Percentiles rank a stretch among this genome's conserved stretches.
phyloP scores from a whole-genome alignment of 805 yeast species.

The Yamadazyma nakazawae region DNA sequence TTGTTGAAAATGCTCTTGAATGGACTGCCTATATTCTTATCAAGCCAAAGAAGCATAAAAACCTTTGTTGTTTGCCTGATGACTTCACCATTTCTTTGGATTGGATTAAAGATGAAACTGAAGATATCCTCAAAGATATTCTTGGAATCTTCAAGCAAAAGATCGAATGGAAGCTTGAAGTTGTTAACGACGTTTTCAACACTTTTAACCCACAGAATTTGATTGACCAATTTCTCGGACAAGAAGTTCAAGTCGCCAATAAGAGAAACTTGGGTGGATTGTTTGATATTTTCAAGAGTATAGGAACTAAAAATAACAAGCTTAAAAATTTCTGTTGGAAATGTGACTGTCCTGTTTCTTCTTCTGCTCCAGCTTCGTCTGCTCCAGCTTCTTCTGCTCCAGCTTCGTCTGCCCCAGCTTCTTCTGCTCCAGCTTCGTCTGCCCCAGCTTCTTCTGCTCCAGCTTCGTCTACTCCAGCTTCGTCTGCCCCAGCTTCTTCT shows the following conservation, averaged over 20 bases:
- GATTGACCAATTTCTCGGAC: conserved; percentile 5
- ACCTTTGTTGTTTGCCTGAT: conserved; percentile 24
- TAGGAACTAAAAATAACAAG: conserved; percentile 2
- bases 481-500: background rate
- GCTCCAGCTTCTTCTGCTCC: background rate
- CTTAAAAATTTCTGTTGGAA: conserved; percentile 14
- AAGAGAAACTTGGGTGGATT: conserved; percentile 1
- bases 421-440: background rate
- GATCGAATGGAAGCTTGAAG: conserved; percentile 3
- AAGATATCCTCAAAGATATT: conserved; percentile 4
- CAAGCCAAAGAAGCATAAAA: conserved; percentile 15
- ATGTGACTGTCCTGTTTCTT: conserved; percentile 12
- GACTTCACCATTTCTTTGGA: conserved; percentile 18
- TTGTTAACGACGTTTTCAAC: conserved; percentile 3
- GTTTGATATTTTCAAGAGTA: conserved; percentile 4
- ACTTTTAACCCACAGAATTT: conserved; percentile 1
- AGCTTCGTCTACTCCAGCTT: background rate
- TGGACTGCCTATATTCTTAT: conserved; percentile 24
- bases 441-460: background rate
- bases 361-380: background rate
- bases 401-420: background rate
- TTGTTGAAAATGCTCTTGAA: conserved; percentile 16
- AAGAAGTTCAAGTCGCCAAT: background rate
- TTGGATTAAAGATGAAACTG: conserved; percentile 7
- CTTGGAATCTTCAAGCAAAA: conserved; percentile 6